Evolutionary conservation across 129 eudicot species (phyloP).

Genomic region (Artemisia argyi): DNA sequence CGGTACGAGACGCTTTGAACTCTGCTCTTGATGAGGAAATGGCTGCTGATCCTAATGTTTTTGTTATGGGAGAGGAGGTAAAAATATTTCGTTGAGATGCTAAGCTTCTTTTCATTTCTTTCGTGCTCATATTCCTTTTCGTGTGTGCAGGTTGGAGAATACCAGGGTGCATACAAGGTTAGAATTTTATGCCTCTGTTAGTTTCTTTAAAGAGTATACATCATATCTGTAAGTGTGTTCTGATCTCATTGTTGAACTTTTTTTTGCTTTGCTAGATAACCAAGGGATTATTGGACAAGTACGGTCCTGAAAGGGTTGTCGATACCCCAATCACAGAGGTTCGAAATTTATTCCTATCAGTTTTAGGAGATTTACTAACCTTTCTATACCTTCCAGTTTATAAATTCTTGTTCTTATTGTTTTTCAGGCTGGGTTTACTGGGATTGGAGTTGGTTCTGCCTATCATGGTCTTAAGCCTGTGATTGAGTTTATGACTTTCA

Average conservation of each 20-base stretch:
- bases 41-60: slow-evolving; percentile 78
- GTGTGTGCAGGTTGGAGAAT: slow-evolving; percentile 70
- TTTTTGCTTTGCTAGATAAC: slow-evolving; percentile 42
- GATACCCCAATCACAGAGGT: slow-evolving; percentile 94
- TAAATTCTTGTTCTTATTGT: neutral
- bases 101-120: neutral
- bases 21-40: slow-evolving; percentile 90
- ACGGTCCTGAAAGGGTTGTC: slow-evolving; percentile 80
- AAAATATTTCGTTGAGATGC: neutral
- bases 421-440: slow-evolving; percentile 84
- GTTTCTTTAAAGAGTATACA: neutral
- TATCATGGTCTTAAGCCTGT: slow-evolving; percentile 68
- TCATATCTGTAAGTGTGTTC: neutral
- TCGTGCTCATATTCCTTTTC: slow-evolving; percentile 12
- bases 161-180: slow-evolving; percentile 94
- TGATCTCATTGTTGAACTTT: slow-evolving; percentile 14
- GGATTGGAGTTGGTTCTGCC: slow-evolving; percentile 87
- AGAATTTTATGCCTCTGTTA: slow-evolving; percentile 12
- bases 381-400: slow-evolving; percentile 14
- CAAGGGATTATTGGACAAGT: slow-evolving; percentile 76
- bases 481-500: slow-evolving; percentile 86
- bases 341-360: neutral
- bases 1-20: slow-evolving; percentile 78
- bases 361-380: slow-evolving; percentile 8
- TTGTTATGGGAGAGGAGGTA: slow-evolving; percentile 87